A percentile compares a stretch with the other conserved stretches of the same genome.
Evolutionary conservation across 2,329 filamentous ascomycete species (phyloP).

Genomic region (Ophiosphaerella narmari): DNA sequence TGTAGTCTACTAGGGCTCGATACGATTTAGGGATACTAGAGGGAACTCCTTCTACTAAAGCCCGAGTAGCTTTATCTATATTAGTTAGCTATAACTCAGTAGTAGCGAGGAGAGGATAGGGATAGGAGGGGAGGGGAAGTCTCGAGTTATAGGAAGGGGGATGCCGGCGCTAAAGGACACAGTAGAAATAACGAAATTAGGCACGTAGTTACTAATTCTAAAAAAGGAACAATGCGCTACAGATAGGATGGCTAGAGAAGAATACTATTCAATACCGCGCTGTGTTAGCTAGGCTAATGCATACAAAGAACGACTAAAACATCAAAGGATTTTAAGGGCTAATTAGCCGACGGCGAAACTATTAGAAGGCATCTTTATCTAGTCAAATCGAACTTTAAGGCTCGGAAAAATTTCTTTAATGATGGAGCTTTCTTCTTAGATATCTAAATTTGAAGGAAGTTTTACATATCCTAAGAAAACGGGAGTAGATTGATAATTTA

Average conservation of each 20-base stretch:
- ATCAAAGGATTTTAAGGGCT: background rate
- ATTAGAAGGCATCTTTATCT: background rate
- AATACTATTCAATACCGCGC: too few species aligned
- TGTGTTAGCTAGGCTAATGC: too few species aligned
- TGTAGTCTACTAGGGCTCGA: slow-evolving; percentile 1
- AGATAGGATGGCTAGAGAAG: too few species aligned
- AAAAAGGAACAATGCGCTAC: too few species aligned
- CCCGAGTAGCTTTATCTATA: background rate
- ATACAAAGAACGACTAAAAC: too few species aligned
- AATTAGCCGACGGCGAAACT: background rate
- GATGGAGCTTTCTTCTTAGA: background rate
- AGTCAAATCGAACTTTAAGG: too few species aligned
- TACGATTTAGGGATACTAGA: too few species aligned
- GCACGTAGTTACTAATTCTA: too few species aligned
- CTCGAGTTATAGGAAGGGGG: background rate
- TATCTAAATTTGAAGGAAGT: background rate
- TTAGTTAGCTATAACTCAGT: background rate
- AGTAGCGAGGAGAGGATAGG: background rate
- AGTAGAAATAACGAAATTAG: too few species aligned
- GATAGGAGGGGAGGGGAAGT: background rate
- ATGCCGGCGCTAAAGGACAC: too few species aligned
- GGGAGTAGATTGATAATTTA: background rate
- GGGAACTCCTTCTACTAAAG: background rate
- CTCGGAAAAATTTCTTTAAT: too few species aligned
- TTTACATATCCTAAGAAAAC: background rate